Base-by-base conservation (phyloP, 2,329 filamentous ascomycete genomes). In the Talaromyces sp. region DNA sequence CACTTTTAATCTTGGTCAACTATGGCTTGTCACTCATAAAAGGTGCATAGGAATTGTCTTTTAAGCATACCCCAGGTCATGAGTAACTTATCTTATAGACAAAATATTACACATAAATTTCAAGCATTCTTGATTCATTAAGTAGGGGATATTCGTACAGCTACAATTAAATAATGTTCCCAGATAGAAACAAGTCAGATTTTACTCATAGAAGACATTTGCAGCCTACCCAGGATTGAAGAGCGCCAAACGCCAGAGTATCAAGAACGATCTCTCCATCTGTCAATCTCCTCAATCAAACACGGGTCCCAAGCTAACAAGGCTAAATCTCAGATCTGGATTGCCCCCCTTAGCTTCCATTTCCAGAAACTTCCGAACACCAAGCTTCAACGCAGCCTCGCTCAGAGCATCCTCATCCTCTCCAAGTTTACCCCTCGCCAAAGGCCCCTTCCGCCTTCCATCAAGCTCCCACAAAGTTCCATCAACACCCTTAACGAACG, bases 381-480 rank as follows among this genome's bases (percentile, higher is more conserved):
- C 91, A 65, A 91, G 71, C 29, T 86, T 79, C 65, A 97, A 74
- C 8, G 90, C 92, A 71, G 83, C 86, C 51, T 88, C 81, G 69
- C 89, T 91, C 63, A 92, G 70, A 48, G 90, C 85, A 72, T 93
- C 88, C 70, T 91, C 88, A 33, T 80, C 78, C 1, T 74, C 72
- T 0, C 65, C 77, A 47, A 92, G 70, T 39, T 74, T 66, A 0
- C 87, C 88, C 13, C 89, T 78, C 59, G 90, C 83, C 41, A 93
- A 73, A 0, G 90, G 90, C 0, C 90, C 90, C 63, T 87, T 88
- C 44, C 88, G 79, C 19, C 81, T 72, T 1, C 91, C 91, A 72
- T 95, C 90, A 65, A 95, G 72, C 75, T 95, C 91, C 85, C 89
- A 95, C 37, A 95, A 78, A 6, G 82, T 82, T 50, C 87, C 87